A percentile compares a stretch with the other conserved stretches of the same genome.
Conservation (phyloP, 495 filamentous ascomycete species). For the Aspergillus cavernicola region DNA sequence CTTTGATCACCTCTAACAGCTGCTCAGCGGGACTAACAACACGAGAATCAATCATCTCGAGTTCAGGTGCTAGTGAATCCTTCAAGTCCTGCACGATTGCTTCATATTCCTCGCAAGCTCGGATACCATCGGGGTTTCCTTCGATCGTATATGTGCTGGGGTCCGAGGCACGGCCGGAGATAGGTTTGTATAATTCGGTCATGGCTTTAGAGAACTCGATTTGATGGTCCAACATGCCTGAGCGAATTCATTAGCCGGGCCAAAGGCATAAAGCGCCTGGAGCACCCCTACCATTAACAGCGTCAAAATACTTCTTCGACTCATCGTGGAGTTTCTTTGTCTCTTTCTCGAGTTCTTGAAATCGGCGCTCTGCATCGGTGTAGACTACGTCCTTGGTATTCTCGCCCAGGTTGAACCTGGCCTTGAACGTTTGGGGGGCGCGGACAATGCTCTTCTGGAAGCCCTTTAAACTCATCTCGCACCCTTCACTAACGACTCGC, state of each 20-base stretch:
- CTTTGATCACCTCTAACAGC: conserved; percentile 90
- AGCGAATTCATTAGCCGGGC: conserved; percentile 1
- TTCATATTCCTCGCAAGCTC: conserved; percentile 96
- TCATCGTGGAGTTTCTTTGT: conserved; percentile 96
- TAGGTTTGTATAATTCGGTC: conserved; percentile 96
- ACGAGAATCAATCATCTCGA: conserved; percentile 95
- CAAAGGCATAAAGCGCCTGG: background rate
- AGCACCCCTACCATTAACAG: conserved; percentile 71
- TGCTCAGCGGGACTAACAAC: conserved; percentile 94
- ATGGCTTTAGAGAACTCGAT: conserved; percentile 97
- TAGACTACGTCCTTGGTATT: conserved; percentile 93
- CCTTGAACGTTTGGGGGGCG: conserved; percentile 86
- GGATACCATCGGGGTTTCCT: conserved; percentile 92
- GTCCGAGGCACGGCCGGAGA: conserved; percentile 92
- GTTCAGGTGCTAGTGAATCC: conserved; percentile 80
- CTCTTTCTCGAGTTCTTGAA: conserved; percentile 89
- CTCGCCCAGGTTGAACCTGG: conserved; percentile 90
- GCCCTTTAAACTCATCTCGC: conserved; percentile 93
- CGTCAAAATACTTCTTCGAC: conserved; percentile 89
- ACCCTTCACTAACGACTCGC: background rate
- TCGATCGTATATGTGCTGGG: conserved; percentile 75
- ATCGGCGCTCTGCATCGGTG: conserved; percentile 88
- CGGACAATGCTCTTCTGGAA: conserved; percentile 84
- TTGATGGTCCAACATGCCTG: conserved; percentile 93
- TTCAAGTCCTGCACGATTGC: conserved; percentile 85